A percentile compares a stretch with the other conserved stretches of the same genome.
phyloP scores from a whole-genome alignment of 257 asterid genomes.

The Parsonsia alboflavescens region DNA sequence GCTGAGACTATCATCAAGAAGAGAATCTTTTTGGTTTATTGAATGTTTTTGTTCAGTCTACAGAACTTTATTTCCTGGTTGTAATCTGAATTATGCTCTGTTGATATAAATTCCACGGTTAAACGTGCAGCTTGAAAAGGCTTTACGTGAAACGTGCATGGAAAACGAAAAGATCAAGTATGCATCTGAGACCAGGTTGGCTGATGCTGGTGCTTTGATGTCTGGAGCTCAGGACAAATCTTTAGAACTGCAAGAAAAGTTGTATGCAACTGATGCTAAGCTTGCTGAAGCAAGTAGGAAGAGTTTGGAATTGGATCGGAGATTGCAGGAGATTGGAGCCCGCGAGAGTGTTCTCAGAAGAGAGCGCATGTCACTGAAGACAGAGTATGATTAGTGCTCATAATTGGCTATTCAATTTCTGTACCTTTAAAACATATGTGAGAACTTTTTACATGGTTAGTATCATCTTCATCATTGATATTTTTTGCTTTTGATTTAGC shows the following conservation, averaged over 20 bases:
- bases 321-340: slow-evolving; percentile 64
- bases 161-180: slow-evolving; percentile 56
- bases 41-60: background rate
- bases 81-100: background rate
- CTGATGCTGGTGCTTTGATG: slow-evolving; percentile 58
- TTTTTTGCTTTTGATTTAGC: slow-evolving; percentile 29
- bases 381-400: slow-evolving; percentile 54
- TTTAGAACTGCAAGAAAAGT: slow-evolving; percentile 58
- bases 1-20: background rate
- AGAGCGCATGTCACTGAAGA: slow-evolving; percentile 62
- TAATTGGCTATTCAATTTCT: slow-evolving; percentile 6
- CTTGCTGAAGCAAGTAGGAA: slow-evolving; percentile 79
- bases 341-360: slow-evolving; percentile 67
- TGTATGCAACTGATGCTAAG: slow-evolving; percentile 71
- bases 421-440: background rate
- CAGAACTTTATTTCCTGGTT: background rate
- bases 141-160: slow-evolving; percentile 43
- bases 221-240: slow-evolving; percentile 61
- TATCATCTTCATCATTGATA: background rate
- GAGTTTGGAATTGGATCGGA: slow-evolving; percentile 72
- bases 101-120: slow-evolving; percentile 10
- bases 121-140: slow-evolving; percentile 57
- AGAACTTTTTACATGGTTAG: slow-evolving; percentile 6
- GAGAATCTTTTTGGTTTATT: background rate
- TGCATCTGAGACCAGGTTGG: slow-evolving; percentile 53